A percentile compares a stretch with the other conserved stretches of the same genome.
These are phyloP conservation scores for Tylopilus cervinicoccineus DNA, from an alignment of 768 basidiomycete species.

Conservation along the genomic window DNA sequence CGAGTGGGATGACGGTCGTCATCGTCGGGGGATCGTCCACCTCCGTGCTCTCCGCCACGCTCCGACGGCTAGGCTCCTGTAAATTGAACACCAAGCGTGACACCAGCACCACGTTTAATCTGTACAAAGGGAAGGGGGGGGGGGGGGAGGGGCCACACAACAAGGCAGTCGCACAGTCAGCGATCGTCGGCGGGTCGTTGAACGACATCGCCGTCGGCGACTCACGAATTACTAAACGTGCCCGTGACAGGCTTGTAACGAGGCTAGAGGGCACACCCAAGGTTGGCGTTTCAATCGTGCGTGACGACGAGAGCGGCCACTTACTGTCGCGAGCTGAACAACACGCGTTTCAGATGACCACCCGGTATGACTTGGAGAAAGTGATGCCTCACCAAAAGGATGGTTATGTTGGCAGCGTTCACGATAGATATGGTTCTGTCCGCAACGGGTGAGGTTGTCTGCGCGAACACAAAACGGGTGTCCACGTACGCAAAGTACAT, in stretches of 20 bases:
- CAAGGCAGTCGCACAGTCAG: background rate
- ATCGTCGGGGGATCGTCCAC: background rate
- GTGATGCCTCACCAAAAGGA: slow-evolving; percentile 9
- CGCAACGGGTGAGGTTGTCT: background rate
- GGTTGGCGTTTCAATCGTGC: background rate
- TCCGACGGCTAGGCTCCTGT: background rate
- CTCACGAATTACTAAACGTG: background rate
- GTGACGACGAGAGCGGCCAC: background rate
- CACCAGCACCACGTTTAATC: slow-evolving; percentile 14
- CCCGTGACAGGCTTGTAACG: background rate
- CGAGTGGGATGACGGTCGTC: slow-evolving; percentile 3
- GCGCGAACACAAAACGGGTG: background rate
- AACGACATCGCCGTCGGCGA: background rate
- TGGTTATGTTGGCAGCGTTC: slow-evolving; percentile 9
- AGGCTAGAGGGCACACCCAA: background rate
- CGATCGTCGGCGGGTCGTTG: background rate
- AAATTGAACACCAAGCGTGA: slow-evolving; percentile 19
- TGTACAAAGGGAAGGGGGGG: background rate
- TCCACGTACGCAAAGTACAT: slow-evolving; percentile 17
- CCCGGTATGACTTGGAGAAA: background rate
- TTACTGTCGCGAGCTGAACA: slow-evolving; percentile 7
- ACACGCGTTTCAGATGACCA: background rate
- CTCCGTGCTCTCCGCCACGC: background rate
- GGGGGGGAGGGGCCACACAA: background rate
- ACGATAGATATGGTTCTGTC: slow-evolving; percentile 11